These are phyloP conservation scores for Rauvolfia tetraphylla DNA, from an alignment of 257 asterid species.

Conservation along the genomic window DNA sequence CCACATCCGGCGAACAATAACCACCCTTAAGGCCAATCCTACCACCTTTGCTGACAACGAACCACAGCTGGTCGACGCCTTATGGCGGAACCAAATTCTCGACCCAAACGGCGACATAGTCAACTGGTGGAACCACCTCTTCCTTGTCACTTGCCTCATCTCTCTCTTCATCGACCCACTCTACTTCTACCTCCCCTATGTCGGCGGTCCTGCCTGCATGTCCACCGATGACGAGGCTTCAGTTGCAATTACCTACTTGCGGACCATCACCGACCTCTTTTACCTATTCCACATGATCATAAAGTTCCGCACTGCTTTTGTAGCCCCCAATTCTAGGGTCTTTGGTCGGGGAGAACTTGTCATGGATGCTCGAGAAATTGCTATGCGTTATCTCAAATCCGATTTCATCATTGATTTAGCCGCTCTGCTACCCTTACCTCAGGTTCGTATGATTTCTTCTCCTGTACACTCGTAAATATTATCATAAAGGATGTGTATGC, in stretches of 20 bases:
- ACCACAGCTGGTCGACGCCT: conserved; percentile 47
- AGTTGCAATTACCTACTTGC: conserved; percentile 43
- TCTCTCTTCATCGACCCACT: conserved; percentile 91
- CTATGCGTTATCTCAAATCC: conserved; percentile 55
- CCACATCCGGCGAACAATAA: conserved; percentile 53
- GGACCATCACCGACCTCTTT: conserved; percentile 62
- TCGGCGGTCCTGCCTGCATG: conserved; percentile 62
- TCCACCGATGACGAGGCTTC: conserved; percentile 50
- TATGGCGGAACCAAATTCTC: conserved; percentile 76
- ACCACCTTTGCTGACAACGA: conserved; percentile 32
- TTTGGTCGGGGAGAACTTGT: conserved; percentile 97
- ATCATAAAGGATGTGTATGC: neutral
- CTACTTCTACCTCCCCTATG: conserved; percentile 70
- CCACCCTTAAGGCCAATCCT: conserved; percentile 24
- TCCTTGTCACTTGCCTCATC: conserved; percentile 54
- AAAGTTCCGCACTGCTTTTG: conserved; percentile 90
- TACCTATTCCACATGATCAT: conserved; percentile 65
- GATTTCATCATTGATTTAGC: conserved; percentile 73
- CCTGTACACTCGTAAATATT: neutral
- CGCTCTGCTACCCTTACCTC: conserved; percentile 85
- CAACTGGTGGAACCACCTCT: conserved; percentile 81
- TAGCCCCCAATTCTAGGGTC: conserved; percentile 80
- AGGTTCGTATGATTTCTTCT: conserved; percentile 30
- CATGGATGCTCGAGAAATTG: conserved; percentile 65
- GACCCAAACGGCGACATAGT: conserved; percentile 91